A percentile compares a stretch with the other conserved stretches of the same genome.
Evolutionary conservation across 768 basidiomycete species (phyloP).

Genomic region (Dioszegia crocea): DNA sequence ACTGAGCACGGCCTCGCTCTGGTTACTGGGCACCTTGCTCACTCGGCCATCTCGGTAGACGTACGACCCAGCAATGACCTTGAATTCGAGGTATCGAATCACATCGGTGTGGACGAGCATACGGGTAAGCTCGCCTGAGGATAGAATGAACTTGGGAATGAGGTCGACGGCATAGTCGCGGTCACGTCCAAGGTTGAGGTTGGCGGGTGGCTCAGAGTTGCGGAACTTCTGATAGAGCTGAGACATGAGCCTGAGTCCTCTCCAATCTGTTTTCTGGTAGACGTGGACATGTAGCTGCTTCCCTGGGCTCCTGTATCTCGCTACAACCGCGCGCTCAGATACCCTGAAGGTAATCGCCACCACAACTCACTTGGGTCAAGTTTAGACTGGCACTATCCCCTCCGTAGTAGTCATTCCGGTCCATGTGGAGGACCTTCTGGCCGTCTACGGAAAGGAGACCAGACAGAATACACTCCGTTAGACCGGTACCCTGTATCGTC

Average conservation of each 20-base stretch:
- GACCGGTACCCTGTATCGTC: slow-evolving; percentile 71
- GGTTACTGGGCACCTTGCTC: slow-evolving; percentile 94
- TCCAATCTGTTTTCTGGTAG: too few species aligned
- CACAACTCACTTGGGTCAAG: slow-evolving; percentile 74
- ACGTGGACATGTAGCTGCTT: too few species aligned
- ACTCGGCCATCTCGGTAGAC: slow-evolving; percentile 96
- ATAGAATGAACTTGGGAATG: slow-evolving; percentile 98
- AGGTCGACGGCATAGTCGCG: slow-evolving; percentile 97
- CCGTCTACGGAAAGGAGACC: slow-evolving; percentile 98
- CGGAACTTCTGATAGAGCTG: slow-evolving; percentile 97
- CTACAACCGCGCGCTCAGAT: too few species aligned
- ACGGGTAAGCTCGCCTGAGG: slow-evolving; percentile 92
- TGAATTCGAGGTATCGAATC: slow-evolving; percentile 97
- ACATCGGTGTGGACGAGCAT: slow-evolving; percentile 99
- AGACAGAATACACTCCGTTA: slow-evolving; percentile 98
- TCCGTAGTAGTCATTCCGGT: slow-evolving; percentile 90
- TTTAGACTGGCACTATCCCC: slow-evolving; percentile 96
- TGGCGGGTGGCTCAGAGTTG: slow-evolving; percentile 66
- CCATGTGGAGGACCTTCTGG: slow-evolving; percentile 94
- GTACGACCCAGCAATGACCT: slow-evolving; percentile 97
- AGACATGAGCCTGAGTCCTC: background rate
- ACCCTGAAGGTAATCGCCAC: too few species aligned
- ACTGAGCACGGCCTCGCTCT: slow-evolving; percentile 92
- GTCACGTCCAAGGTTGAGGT: slow-evolving; percentile 75
- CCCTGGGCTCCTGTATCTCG: too few species aligned